These are phyloP conservation scores for Chrysoporthe puriensis DNA, from an alignment of 2,329 filamentous ascomycete genomes.

Conservation along the genomic window DNA sequence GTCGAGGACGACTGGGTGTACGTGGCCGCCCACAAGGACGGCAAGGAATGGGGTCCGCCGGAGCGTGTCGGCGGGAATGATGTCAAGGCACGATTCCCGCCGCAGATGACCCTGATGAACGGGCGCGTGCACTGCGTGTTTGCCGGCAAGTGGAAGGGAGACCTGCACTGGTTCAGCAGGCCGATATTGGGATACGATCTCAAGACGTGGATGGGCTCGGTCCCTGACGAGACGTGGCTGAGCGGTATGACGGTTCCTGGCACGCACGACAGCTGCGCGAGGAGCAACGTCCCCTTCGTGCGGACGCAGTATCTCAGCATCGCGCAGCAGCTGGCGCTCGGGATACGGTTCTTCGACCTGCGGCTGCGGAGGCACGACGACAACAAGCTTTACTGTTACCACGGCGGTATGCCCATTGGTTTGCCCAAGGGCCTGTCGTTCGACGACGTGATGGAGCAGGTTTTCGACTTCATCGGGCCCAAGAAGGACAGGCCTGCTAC, in stretches of 20 bases:
- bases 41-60: slow-evolving; percentile 5
- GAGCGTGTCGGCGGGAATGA: slow-evolving; percentile 20
- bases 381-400: slow-evolving; percentile 66
- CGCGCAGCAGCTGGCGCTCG: slow-evolving; percentile 67
- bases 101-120: slow-evolving; percentile 26
- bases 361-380: slow-evolving; percentile 47
- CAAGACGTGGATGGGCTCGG: slow-evolving; percentile 64
- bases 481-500: slow-evolving; percentile 50
- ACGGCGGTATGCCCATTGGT: slow-evolving; percentile 72
- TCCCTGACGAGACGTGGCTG: slow-evolving; percentile 60
- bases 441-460: slow-evolving; percentile 60
- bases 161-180: slow-evolving; percentile 42
- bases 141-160: slow-evolving; percentile 33
- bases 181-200: slow-evolving; percentile 41
- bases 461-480: slow-evolving; percentile 61
- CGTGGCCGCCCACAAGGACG: slow-evolving; percentile 23
- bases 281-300: slow-evolving; percentile 60
- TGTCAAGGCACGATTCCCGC: slow-evolving; percentile 18
- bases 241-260: slow-evolving; percentile 71
- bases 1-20: slow-evolving; percentile 21
- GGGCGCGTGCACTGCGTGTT: slow-evolving; percentile 28
- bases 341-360: slow-evolving; percentile 74
- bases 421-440: slow-evolving; percentile 64
- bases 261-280: slow-evolving; percentile 66
- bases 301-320: slow-evolving; percentile 70